phyloP scores from a whole-genome alignment of 495 filamentous ascomycete species.

The Xylaria telfairii region DNA sequence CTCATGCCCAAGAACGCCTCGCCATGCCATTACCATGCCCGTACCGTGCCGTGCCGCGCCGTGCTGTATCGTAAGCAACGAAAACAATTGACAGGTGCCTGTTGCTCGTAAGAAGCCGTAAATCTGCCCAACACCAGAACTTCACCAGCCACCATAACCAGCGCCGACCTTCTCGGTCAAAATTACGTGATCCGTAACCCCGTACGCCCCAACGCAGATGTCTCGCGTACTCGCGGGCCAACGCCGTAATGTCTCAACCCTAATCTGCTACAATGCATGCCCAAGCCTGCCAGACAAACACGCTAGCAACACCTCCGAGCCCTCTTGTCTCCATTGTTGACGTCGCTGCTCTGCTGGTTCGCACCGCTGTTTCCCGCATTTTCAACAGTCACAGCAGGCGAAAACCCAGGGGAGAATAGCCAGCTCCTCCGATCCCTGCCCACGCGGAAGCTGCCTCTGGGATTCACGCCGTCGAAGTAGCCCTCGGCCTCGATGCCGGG shows the following conservation, averaged over 20 bases:
- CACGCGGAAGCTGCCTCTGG: conserved; percentile 64
- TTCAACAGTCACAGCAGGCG: conserved; percentile 53
- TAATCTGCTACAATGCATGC: not conserved
- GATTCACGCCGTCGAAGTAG: conserved; percentile 56
- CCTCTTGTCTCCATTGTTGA: conserved; percentile 38
- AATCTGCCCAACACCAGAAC: not conserved
- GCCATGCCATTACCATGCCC: conserved; percentile 7
- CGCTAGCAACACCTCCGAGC: conserved; percentile 57
- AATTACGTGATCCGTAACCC: not conserved
- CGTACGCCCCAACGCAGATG: not conserved
- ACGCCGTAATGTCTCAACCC: not conserved
- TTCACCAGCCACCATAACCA: not conserved
- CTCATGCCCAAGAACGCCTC: conserved; percentile 17
- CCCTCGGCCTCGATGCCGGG: conserved; percentile 39
- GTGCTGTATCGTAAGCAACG: conserved; percentile 1
- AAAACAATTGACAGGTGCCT: not conserved
- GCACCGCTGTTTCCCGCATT: conserved; percentile 41
- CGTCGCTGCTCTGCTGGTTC: conserved; percentile 38
- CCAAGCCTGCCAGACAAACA: not conserved
- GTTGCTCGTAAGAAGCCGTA: not conserved
- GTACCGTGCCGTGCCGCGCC: not conserved
- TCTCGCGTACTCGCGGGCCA: not conserved
- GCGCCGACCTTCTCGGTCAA: not conserved
- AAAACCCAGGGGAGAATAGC: conserved; percentile 61
- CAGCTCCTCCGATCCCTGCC: conserved; percentile 68